Conservation (phyloP, 345 rosid genomes). For the Schrenkiella parvula region DNA sequence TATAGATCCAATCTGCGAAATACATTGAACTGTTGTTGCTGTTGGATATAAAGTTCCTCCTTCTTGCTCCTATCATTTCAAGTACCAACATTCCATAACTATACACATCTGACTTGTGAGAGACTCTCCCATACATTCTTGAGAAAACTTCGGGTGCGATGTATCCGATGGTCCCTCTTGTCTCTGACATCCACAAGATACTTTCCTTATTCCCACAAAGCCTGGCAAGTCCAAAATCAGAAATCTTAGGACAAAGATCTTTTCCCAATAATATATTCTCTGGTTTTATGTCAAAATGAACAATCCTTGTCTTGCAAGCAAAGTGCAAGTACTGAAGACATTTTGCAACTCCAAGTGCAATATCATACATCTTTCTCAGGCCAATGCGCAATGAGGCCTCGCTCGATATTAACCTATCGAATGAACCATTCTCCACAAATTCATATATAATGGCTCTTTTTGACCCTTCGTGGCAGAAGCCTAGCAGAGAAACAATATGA, state of each 20-base stretch:
- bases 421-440: slow-evolving; percentile 37
- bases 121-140: slow-evolving; percentile 31
- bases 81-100: too few species aligned
- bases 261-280: too few species aligned
- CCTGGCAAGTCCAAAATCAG: slow-evolving; percentile 50
- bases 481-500: slow-evolving; percentile 36
- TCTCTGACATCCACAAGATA: slow-evolving; percentile 13
- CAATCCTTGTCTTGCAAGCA: too few species aligned
- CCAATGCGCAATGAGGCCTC: not conserved
- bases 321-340: not conserved
- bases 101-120: slow-evolving; percentile 36
- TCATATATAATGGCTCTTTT: slow-evolving; percentile 37
- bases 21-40: too few species aligned
- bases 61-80: too few species aligned
- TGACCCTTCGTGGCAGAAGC: slow-evolving; percentile 34
- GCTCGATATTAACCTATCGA: slow-evolving; percentile 29
- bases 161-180: slow-evolving; percentile 45
- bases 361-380: too few species aligned
- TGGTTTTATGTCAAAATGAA: too few species aligned
- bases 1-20: not conserved
- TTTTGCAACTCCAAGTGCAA: not conserved
- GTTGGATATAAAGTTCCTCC: too few species aligned
- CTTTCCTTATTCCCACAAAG: slow-evolving; percentile 36
- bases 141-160: slow-evolving; percentile 19
- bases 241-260: slow-evolving; percentile 33